phyloP scores from a whole-genome alignment of 306 rosid species.

The Medicago lupulina region DNA sequence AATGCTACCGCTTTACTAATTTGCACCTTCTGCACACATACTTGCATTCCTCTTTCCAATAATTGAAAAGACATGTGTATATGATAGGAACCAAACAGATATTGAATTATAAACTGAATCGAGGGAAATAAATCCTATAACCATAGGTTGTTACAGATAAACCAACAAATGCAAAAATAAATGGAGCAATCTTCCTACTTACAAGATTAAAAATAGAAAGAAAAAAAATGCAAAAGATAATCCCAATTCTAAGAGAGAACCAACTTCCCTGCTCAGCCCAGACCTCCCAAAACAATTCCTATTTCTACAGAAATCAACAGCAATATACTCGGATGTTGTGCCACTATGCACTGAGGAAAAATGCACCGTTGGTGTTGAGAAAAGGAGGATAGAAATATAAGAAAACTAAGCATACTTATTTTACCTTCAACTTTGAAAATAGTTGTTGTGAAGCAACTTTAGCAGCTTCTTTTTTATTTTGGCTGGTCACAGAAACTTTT shows the following conservation, averaged over 20 bases:
- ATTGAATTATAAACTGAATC: background rate
- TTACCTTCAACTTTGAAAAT: slow-evolving; percentile 65
- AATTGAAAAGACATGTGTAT: background rate
- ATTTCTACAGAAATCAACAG: background rate
- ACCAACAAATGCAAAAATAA: background rate
- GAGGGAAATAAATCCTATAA: background rate
- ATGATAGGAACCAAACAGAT: background rate
- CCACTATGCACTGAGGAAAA: slow-evolving; percentile 20
- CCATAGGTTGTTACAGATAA: background rate
- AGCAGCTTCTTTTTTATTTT: slow-evolving; percentile 62
- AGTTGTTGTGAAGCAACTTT: slow-evolving; percentile 61
- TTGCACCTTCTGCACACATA: background rate
- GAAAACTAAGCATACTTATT: slow-evolving; percentile 36
- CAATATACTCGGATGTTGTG: background rate
- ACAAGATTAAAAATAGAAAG: background rate
- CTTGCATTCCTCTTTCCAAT: background rate
- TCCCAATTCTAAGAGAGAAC: background rate
- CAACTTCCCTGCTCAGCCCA: background rate
- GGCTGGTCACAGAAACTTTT: slow-evolving; percentile 54
- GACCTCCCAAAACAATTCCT: background rate
- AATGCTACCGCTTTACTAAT: background rate
- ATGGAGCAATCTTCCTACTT: background rate
- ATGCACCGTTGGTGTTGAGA: slow-evolving; percentile 29
- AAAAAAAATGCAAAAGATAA: background rate
- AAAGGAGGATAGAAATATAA: slow-evolving; percentile 17